phyloP scores from a whole-genome alignment of 1,284 basidiomycete species.

The Sanghuangporus baumii region DNA sequence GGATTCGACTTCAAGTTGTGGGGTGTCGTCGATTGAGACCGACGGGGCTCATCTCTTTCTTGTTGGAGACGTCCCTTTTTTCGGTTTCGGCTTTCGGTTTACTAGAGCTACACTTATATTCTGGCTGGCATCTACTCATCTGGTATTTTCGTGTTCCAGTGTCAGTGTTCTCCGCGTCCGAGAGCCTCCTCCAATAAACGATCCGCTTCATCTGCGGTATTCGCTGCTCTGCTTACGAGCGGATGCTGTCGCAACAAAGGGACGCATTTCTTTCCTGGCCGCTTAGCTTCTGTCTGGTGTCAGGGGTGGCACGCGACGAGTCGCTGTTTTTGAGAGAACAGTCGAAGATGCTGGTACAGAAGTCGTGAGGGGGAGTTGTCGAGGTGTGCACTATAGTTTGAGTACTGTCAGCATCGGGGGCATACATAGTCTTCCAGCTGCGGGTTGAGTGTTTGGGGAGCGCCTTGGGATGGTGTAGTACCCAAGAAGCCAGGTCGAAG shows the following conservation, averaged over 20 bases:
- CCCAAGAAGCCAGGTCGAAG: too few species aligned
- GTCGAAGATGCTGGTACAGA: too few species aligned
- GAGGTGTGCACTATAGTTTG: too few species aligned
- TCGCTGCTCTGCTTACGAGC: neutral
- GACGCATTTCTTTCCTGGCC: neutral
- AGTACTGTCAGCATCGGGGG: too few species aligned
- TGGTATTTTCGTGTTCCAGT: constrained; percentile 14
- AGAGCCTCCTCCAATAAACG: constrained; percentile 13
- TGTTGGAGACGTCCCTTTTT: too few species aligned
- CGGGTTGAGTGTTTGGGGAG: too few species aligned
- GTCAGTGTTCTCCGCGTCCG: constrained; percentile 4
- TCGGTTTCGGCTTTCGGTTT: neutral
- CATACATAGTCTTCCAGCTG: too few species aligned
- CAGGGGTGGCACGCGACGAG: neutral
- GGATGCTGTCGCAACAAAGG: neutral
- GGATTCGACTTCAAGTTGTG: too few species aligned
- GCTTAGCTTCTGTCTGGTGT: neutral
- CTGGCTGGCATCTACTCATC: neutral
- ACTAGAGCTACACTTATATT: neutral
- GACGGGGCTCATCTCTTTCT: too few species aligned
- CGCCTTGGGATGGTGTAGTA: too few species aligned
- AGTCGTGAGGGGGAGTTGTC: too few species aligned
- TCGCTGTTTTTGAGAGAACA: neutral
- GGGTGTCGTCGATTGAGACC: too few species aligned
- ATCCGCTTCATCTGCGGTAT: constrained; percentile 7